Base-by-base conservation (phyloP, 2,329 filamentous ascomycete species). In the Domatiomyces catenatus region DNA sequence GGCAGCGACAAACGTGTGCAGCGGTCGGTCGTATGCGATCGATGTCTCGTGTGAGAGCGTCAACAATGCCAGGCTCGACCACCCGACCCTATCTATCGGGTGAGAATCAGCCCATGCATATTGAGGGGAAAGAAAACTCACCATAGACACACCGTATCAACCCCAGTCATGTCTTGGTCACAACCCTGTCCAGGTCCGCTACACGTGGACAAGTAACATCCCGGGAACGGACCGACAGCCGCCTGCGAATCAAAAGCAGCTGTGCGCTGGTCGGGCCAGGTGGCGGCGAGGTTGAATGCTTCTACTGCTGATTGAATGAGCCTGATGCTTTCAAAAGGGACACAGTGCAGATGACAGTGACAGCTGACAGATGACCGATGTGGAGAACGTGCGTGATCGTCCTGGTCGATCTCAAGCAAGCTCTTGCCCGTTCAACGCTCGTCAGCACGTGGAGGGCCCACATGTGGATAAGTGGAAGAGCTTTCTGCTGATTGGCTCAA, bases 1-100 rank as follows among this genome's bases (percentile, higher is more conserved):
- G 19, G 66, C 59, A 3, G 71, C 55, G 39, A 70, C 62, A 17
- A 64, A 60, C 5, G 70, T 66, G 55, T 70, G 70, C 12, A 72
- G 56, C 3, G 73, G 71, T 47, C 68, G 69, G 56, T 74, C 67
- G 56, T 68, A 67, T 51, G 64, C 67, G 49, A 65, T 67, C 5
- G 68, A 67, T 19, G 62, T 61, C 49, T 59, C 61, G 22, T 67
- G 63, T n/a, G 65, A 62, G 10, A 62, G 60, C 19, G 60, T 54
- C 8, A 69, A 58, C 44, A 66, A 63, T 26, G 59, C 60, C 44
- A 62, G 64, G 51, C 62, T 65, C n/a, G 65, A 22, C 47, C 68
- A 2, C 22, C 52, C 54, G 18, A 52, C 32, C 32, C 32, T 39
- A 15, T 15, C 32, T 39, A 15, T 15, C 12, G 10, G 15, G 12